Base-by-base conservation (phyloP, 139 green algal species). In the Choricystis sp. region DNA sequence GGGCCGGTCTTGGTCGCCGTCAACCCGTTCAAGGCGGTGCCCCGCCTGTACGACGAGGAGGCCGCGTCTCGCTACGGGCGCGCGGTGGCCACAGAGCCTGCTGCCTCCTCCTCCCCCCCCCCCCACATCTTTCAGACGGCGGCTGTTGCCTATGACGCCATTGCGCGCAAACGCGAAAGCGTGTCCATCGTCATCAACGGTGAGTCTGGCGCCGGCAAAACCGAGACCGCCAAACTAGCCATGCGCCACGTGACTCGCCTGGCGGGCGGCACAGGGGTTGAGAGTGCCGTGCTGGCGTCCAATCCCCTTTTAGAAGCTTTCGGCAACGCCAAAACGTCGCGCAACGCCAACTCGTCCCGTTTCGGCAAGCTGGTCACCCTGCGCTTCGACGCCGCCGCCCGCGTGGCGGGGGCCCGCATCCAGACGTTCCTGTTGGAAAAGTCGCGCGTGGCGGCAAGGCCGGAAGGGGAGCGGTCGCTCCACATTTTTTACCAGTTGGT, bases 241-340 rank as follows among this genome's bases (percentile, higher is more conserved):
- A 97, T 97, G 90, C 79, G 87, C 78, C 92, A 90, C 74, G 79
- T 94, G 26, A 82, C 86, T 3, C 71, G 68, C 16, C 66, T 92
- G 52, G 85, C 86, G n/a, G 85, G 86, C 0, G 79, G 84, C 19
- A 81, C 76, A 2, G 82, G 77, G 19, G 69, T 73, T 64, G 72
- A 78, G 63, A 74, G 78, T 40, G 72, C 79, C 28, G 81, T 94
- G 56, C 64, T 85, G 30, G 75, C 90, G 76, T 91, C 82, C 62
- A 97, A 96, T 72, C 88, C 89, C 3, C 75, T 97, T 5, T 74
- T 97, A 64, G 90, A 97, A 68, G 89, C 88, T 0, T 97, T 97
- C 78, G 90, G 90, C 28, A 97, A 97, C 63, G 89, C 90, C 48
- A 95, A 95, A 70, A 97, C 90, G 55, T 68, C 93, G 29, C 83